These are phyloP conservation scores for Paradendryphiella salina DNA, from an alignment of 2,329 filamentous ascomycete genomes.

Conservation along the genomic window DNA sequence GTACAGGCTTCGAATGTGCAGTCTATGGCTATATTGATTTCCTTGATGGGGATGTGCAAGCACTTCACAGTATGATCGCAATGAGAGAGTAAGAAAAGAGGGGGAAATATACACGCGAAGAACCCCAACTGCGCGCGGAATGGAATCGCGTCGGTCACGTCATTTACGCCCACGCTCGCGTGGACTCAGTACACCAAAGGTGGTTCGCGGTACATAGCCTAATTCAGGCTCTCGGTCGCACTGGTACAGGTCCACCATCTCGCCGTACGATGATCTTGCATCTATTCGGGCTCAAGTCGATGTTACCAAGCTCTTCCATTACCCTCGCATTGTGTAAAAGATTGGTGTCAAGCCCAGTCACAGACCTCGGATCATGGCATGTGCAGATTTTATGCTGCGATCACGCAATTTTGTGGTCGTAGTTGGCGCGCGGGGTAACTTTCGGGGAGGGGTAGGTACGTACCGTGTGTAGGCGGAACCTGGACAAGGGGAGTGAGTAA, in stretches of 20 bases:
- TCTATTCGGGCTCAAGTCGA: background rate
- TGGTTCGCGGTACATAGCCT: background rate
- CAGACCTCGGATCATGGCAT: background rate
- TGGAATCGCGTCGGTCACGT: slow-evolving; percentile 9
- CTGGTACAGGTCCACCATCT: background rate
- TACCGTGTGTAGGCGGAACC: background rate
- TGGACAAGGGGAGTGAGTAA: background rate
- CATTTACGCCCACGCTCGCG: slow-evolving; percentile 5
- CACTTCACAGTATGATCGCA: background rate
- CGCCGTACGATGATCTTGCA: background rate
- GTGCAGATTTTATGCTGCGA: background rate
- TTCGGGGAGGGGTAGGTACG: background rate
- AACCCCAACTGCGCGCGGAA: background rate
- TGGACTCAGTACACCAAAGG: background rate
- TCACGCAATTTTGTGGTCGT: slow-evolving; percentile 1
- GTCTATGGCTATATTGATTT: background rate
- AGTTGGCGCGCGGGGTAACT: background rate
- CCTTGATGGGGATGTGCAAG: background rate
- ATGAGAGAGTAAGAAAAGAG: background rate
- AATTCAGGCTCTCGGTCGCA: background rate
- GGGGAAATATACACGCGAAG: background rate
- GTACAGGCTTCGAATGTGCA: background rate
- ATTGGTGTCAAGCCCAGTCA: background rate
- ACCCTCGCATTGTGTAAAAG: background rate
- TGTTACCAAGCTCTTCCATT: background rate